Evolutionary conservation across 305 asterid genomes (phyloP), one percentile per base, ranked within the genome.

Genomic region (Fraxinus ornus): DNA sequence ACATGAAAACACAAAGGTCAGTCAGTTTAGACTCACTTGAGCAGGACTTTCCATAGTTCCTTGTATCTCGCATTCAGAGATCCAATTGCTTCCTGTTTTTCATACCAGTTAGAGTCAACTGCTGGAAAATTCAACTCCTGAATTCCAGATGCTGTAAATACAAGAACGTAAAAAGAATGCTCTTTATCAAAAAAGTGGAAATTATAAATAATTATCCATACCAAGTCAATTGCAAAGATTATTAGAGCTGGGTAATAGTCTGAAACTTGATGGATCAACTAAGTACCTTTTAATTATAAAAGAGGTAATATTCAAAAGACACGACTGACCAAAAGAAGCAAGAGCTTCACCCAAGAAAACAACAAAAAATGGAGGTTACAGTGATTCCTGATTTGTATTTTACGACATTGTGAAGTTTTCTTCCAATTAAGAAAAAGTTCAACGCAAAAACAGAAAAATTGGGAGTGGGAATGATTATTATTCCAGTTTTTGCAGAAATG

Each of bases 81-180:
- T 86, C 84, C 88, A 87, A 96, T 93, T 73, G 93, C 98, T 87
- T 93, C 97, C 79, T 78, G 86, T 85, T 93, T 96, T 81, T 88
- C 85, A 81, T 87, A 84, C 97, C 97, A 94, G 87, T 83, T 62
- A 64, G 88, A 77, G 84, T 91, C 98, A 79, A 68, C 85, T 87
- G 88, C 86, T 19, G 90, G 83, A 85, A 94, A 93, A 80, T 81
- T 84, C 89, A 96, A 81, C 90, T 90, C 90, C 78, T 89, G 90
- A 52, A 89, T 84, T 49, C 90, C 97, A 92, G 90, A 79, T 28
- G 81, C 84, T 76, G 84, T 49, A 83, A 15, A 55, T 77, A 76
- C 47, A 83, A 66, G 32, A 21, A 64, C 1, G 5, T 21, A 24
- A 22, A 64, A 64, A 7, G 33, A 22, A 64, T 64, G 72, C 9